These are phyloP conservation scores for Pleurotus tuoliensis DNA, from an alignment of 768 basidiomycete genomes.

Conservation along the genomic window DNA sequence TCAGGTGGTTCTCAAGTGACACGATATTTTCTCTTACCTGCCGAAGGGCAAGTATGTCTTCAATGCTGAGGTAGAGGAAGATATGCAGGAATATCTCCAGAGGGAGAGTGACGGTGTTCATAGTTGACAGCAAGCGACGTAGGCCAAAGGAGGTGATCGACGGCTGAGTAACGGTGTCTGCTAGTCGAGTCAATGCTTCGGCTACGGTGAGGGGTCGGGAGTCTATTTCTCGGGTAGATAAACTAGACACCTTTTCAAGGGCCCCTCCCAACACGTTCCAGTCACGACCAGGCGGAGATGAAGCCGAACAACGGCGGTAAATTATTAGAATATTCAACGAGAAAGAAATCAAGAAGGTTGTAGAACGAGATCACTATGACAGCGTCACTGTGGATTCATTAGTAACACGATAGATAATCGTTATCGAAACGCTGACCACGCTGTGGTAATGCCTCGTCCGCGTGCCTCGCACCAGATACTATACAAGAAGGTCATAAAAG, in stretches of 20 bases:
- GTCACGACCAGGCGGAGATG: background rate
- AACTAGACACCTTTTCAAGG: background rate
- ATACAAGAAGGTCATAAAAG: background rate
- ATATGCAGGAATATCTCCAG: conserved; percentile 45
- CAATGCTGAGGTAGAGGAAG: conserved; percentile 34
- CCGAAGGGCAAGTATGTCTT: conserved; percentile 41
- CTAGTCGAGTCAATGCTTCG: background rate
- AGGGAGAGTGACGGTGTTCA: conserved; percentile 30
- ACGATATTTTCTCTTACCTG: conserved; percentile 29
- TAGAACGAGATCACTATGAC: too few species aligned
- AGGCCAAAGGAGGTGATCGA: background rate
- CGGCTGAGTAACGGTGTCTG: background rate
- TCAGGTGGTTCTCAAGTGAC: background rate
- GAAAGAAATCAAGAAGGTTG: background rate
- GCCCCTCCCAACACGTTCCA: background rate
- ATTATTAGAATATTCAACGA: background rate
- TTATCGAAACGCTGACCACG: conserved; percentile 11
- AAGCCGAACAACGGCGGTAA: background rate
- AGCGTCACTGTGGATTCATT: background rate
- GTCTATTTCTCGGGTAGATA: background rate
- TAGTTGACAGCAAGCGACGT: background rate
- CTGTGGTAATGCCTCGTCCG: background rate
- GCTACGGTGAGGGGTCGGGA: background rate
- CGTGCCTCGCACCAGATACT: background rate
- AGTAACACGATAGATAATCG: conserved; percentile 6